These are phyloP conservation scores for Dalbergia cochinchinensis DNA, from an alignment of 306 rosid species.

Conservation along the genomic window DNA sequence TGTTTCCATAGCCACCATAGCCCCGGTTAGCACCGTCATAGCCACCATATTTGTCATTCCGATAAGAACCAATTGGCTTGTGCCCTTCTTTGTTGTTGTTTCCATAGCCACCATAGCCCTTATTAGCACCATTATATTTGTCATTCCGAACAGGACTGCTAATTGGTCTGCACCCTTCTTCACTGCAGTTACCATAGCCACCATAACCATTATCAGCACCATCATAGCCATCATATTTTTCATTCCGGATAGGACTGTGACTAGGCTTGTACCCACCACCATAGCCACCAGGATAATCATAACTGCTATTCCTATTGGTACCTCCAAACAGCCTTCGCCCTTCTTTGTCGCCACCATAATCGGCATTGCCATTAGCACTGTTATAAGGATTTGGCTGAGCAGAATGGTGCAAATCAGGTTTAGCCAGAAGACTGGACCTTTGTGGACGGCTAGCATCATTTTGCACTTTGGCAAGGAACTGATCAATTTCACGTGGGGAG, in stretches of 20 bases:
- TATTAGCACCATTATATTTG: background rate
- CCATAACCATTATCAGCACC: background rate
- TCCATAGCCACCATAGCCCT: background rate
- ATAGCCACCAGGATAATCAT: conserved; percentile 22
- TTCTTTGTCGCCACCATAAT: conserved; percentile 37
- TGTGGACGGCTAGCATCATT: background rate
- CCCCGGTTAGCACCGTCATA: background rate
- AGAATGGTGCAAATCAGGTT: too few relatives aligned
- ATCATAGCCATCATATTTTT: conserved; percentile 14
- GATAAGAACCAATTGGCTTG: conserved; percentile 15
- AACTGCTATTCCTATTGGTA: conserved; percentile 19
- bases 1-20: background rate
- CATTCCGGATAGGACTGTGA: conserved; percentile 41
- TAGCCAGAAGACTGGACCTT: too few relatives aligned
- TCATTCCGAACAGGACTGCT: background rate
- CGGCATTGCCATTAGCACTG: background rate
- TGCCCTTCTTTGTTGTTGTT: conserved; percentile 32
- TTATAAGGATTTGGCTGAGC: background rate
- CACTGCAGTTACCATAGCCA: too few relatives aligned
- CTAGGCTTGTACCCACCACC: conserved; percentile 14
- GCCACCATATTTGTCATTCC: conserved; percentile 30
- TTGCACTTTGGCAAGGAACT: too few relatives aligned
- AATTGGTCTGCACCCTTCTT: background rate
- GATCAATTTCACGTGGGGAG: too few relatives aligned
- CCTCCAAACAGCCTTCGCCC: conserved; percentile 22